These are phyloP conservation scores for Lasiosphaeris hirsuta DNA, from an alignment of 495 filamentous ascomycete species.

Conservation along the genomic window DNA sequence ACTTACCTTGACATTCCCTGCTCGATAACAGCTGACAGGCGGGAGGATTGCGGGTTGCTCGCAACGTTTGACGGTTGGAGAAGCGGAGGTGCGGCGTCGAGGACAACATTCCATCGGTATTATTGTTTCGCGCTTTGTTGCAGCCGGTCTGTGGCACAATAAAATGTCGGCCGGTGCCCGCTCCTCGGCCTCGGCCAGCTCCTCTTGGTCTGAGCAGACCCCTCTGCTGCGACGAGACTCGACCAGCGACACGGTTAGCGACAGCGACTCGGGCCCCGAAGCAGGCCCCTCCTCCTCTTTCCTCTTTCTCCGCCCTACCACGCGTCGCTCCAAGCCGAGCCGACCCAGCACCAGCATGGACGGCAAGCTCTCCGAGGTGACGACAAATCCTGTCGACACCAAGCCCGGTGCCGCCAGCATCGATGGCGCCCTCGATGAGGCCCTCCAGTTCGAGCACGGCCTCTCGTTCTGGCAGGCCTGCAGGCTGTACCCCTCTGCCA, in stretches of 20 bases:
- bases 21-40: no score
- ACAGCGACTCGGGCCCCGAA: background rate
- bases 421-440: conserved; percentile 28
- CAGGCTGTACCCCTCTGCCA: conserved; percentile 40
- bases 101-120: no score
- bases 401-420: conserved; percentile 17
- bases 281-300: no score
- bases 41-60: no score
- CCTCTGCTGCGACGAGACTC: conserved; percentile 4
- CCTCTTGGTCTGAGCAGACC: conserved; percentile 5
- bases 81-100: no score
- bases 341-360: conserved; percentile 13
- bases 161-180: background rate
- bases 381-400: conserved; percentile 5
- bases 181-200: background rate
- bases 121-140: no score
- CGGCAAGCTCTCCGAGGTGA: background rate
- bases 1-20: no score
- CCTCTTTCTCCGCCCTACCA: no score
- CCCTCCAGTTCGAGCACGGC: conserved; percentile 32
- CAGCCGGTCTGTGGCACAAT: no score
- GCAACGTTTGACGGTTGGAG: no score
- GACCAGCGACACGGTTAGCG: background rate
- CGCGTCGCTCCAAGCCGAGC: background rate
- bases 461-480: conserved; percentile 34